These are phyloP conservation scores for Penicillium paneum DNA, from an alignment of 2,329 filamentous ascomycete species.

Conservation along the genomic window DNA sequence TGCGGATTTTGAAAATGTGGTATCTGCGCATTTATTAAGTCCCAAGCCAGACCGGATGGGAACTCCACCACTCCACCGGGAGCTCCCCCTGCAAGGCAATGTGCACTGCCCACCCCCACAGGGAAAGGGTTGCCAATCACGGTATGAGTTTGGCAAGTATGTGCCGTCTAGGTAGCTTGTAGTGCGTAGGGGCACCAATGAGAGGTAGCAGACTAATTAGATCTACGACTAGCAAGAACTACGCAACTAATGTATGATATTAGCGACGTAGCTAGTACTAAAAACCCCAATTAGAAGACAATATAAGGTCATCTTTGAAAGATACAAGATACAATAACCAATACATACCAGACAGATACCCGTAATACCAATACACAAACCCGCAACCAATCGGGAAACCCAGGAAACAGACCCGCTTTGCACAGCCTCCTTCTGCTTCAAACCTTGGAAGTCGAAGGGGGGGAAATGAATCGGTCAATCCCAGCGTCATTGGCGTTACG, in stretches of 20 bases:
- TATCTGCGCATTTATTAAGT: not conserved
- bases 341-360: not conserved
- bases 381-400: constrained; percentile 4
- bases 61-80: constrained; percentile 16
- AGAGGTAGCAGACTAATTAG: not conserved
- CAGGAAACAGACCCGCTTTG: constrained; percentile 12
- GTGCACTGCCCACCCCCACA: constrained; percentile 26
- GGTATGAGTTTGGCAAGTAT: not conserved
- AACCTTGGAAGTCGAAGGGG: constrained; percentile 9
- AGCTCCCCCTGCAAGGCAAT: constrained; percentile 24
- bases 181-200: not conserved
- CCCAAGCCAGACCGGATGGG: constrained; percentile 5
- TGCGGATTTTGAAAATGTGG: not conserved
- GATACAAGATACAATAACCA: not conserved
- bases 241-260: not conserved
- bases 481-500: constrained; percentile 2
- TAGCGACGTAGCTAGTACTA: not conserved
- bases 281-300: not conserved
- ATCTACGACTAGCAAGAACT: not conserved
- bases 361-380: constrained; percentile 3
- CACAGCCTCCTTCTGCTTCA: constrained; percentile 13
- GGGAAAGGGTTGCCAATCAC: constrained; percentile 12
- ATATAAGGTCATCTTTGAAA: not conserved
- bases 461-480: constrained; percentile 5
- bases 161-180: not conserved